phyloP scores from a whole-genome alignment of 2,329 filamentous ascomycete species.

The Microsporum audouinii region DNA sequence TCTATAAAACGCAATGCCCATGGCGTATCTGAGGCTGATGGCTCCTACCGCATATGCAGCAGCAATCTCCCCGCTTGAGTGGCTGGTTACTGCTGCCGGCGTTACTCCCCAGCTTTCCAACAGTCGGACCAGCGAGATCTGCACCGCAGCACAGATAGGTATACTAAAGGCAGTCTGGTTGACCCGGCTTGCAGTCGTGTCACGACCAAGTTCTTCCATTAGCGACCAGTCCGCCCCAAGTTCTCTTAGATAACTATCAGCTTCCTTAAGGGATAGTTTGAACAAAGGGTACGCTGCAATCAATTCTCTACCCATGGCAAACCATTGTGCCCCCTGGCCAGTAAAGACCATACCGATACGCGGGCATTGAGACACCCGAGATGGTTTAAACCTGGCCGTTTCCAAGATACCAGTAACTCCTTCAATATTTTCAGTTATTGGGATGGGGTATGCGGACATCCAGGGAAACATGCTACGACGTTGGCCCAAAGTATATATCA shows the following conservation, averaged over 20 bases:
- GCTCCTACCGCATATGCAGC: conserved; percentile 17
- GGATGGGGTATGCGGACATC: neutral
- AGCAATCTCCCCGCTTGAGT: conserved; percentile 22
- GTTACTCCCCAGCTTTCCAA: conserved; percentile 13
- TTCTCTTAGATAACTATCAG: conserved; percentile 5
- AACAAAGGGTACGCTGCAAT: conserved; percentile 10
- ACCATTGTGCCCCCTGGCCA: conserved; percentile 16
- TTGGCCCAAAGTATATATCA: neutral
- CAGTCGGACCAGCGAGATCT: conserved; percentile 17
- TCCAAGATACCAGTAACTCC: too few species aligned
- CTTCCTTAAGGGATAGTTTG: conserved; percentile 6
- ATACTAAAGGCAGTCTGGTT: conserved; percentile 20
- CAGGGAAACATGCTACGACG: neutral
- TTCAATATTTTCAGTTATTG: neutral
- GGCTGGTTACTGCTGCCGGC: conserved; percentile 16
- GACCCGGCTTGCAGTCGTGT: conserved; percentile 9
- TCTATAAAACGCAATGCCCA: conserved; percentile 16
- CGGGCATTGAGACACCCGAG: neutral
- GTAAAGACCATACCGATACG: conserved; percentile 13
- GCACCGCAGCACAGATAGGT: conserved; percentile 17
- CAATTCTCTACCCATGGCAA: conserved; percentile 16
- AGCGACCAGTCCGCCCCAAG: conserved; percentile 5
- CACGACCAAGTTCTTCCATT: neutral
- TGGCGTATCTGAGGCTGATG: conserved; percentile 14
- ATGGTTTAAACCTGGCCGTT: neutral